Conservation (phyloP, 208 protist species). For the Vickermania ingenoplastis region DNA sequence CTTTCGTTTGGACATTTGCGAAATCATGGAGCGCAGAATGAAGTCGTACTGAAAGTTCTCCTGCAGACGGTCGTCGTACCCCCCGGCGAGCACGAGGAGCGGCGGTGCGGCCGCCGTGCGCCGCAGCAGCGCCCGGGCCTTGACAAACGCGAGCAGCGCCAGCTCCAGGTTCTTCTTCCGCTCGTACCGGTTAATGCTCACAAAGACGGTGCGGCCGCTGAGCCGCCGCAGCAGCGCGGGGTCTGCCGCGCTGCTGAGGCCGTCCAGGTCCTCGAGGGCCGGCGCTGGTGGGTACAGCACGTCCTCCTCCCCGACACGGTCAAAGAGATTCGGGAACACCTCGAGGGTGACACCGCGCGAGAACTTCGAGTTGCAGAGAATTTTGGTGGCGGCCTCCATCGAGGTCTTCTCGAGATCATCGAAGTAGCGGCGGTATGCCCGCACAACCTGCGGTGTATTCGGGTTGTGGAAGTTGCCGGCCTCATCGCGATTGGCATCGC, state of each 20-base stretch:
- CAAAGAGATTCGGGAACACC: conserved; percentile 42
- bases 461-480: conserved; percentile 18
- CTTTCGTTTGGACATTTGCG: conserved; percentile 9
- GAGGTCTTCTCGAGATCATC: conserved; percentile 71
- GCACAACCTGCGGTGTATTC: not conserved
- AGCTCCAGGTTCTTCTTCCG: conserved; percentile 95
- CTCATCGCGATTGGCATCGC: conserved; percentile 60
- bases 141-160: conserved; percentile 76
- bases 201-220: conserved; percentile 36
- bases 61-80: conserved; percentile 55
- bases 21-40: conserved; percentile 52
- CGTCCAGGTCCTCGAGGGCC: not conserved
- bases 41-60: conserved; percentile 80
- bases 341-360: conserved; percentile 30
- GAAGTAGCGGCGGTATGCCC: conserved; percentile 79
- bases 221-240: conserved; percentile 5
- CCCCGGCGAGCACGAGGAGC: conserved; percentile 80
- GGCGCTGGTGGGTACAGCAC: conserved; percentile 76
- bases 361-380: conserved; percentile 84
- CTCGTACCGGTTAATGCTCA: conserved; percentile 98
- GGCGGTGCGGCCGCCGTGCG: conserved; percentile 10
- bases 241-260: not conserved
- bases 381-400: conserved; percentile 40
- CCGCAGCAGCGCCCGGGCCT: conserved; percentile 12
- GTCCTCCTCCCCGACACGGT: conserved; percentile 26